Percentiles rank a stretch among this genome's conserved stretches.
These are phyloP conservation scores for Corniculantispora saksenae DNA, from an alignment of 2,329 filamentous ascomycete genomes.

Conservation along the genomic window DNA sequence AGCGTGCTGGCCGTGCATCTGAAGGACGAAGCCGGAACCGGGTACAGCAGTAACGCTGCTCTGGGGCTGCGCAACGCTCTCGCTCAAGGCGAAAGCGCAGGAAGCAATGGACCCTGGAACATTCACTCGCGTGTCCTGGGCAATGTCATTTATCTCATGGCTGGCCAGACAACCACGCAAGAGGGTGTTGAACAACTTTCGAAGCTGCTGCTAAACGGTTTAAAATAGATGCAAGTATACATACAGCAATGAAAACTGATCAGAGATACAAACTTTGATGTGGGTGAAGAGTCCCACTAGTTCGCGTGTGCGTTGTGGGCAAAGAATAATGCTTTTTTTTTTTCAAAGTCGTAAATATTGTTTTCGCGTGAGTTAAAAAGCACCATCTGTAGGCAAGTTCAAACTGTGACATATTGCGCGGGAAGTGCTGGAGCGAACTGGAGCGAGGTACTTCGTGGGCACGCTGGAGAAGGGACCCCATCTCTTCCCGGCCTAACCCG, in stretches of 20 bases:
- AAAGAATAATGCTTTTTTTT: too few relatives aligned
- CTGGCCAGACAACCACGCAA: constrained; percentile 46
- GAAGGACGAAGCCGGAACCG: constrained; percentile 40
- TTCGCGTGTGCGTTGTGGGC: too few relatives aligned
- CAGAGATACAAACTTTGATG: too few relatives aligned
- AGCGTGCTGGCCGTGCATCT: constrained; percentile 70
- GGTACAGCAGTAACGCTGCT: constrained; percentile 51
- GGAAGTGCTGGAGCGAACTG: too few relatives aligned
- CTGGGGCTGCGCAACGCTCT: constrained; percentile 43
- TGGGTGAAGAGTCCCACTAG: too few relatives aligned
- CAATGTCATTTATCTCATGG: constrained; percentile 61
- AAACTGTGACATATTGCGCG: too few relatives aligned
- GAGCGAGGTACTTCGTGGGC: too few relatives aligned
- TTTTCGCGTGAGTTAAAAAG: too few relatives aligned
- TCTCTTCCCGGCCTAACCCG: neutral
- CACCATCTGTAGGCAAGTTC: too few relatives aligned
- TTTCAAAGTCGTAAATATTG: too few relatives aligned
- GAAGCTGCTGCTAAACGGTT: neutral
- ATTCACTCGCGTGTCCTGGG: constrained; percentile 57
- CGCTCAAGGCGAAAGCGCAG: constrained; percentile 28
- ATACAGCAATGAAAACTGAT: neutral
- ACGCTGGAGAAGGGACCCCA: too few relatives aligned
- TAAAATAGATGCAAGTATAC: neutral
- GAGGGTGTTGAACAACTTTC: constrained; percentile 32
- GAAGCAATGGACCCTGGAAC: constrained; percentile 42